Percentiles rank a stretch among this genome's conserved stretches.
Conservation (phyloP, 2,329 filamentous ascomycete genomes). For the Aciculosporium take region DNA sequence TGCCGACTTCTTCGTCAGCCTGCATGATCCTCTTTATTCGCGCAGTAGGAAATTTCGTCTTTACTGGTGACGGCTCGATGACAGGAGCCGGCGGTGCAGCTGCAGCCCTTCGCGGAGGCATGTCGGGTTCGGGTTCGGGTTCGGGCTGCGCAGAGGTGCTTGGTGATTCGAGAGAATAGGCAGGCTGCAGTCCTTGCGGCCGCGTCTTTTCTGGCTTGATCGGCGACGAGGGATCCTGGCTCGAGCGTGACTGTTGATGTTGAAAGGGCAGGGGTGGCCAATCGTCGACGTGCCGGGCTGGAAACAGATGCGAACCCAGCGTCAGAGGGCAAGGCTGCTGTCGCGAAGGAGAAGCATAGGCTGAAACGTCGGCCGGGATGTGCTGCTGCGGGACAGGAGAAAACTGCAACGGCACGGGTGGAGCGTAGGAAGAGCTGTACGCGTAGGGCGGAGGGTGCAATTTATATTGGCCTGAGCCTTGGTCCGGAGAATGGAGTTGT, state of each 20-base stretch:
- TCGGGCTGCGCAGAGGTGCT: conserved; percentile 4
- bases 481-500: conserved; percentile 9
- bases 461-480: conserved; percentile 19
- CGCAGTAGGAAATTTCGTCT: conserved; percentile 91
- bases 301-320: conserved; percentile 6
- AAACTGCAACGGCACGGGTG: conserved; percentile 18
- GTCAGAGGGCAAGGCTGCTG: conserved; percentile 12
- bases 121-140: conserved; percentile 12
- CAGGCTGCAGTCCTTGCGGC: conserved; percentile 1
- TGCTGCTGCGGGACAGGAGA: conserved; percentile 14
- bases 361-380: conserved; percentile 12
- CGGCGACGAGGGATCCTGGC: background rate
- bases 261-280: conserved; percentile 8
- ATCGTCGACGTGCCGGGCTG: conserved; percentile 8
- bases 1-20: conserved; percentile 94
- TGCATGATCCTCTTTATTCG: conserved; percentile 99
- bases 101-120: conserved; percentile 20
- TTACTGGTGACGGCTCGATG: conserved; percentile 57
- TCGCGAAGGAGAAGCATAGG: conserved; percentile 11
- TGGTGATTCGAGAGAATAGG: background rate
- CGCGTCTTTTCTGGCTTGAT: conserved; percentile 2
- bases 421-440: conserved; percentile 14
- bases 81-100: conserved; percentile 21
- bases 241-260: conserved; percentile 3
- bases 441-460: conserved; percentile 16